Base-by-base conservation (phyloP, 306 rosid genomes). In the Astragalus glycyphyllos region DNA sequence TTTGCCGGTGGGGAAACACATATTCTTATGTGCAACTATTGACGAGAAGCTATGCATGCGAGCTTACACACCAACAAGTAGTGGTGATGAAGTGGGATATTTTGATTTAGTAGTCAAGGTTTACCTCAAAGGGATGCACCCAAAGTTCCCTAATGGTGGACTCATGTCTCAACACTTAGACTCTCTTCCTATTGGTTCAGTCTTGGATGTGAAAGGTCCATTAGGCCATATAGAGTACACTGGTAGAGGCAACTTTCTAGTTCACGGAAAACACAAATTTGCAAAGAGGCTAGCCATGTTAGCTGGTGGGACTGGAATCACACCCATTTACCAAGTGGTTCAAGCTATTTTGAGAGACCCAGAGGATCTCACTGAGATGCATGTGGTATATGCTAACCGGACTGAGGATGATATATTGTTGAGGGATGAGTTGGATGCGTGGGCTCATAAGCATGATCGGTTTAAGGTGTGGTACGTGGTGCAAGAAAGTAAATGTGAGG, bases 381-480 rank as follows among this genome's bases (percentile, higher is more conserved):
- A 42, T 42, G 12, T 90, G 34, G 86, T 87, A 9, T 87, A 87
- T 38, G 91, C 96, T 12, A 90, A 90, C 73, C 80, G 92, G 8
- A 82, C 86, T 0, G 96, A 82, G 51, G 93, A 90, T 2, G 93
- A 87, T 67, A 85, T 90, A n/a, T 44, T 90, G 75, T 55, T 87
- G 57, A 82, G 84, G 50, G 85, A 85, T 14, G 93, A 90, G 75
- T 58, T 90, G 5, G 92, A 90, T 35, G 57, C 9, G 45, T 90
- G 90, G 89, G 89, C 89, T 0, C 45, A 75, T 41, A 69, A 77
- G 26, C 6, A 79, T 20, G 83, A 82, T 5, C 73, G 86, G 68
- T 78, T 90, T 29, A 82, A 85, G 65, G 84, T 90, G 4, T 85
- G 91, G 93, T 87, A 90, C 23, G 96, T 90, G 53, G 89, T 90